Base-by-base conservation (phyloP, 176 grass and related monocot genomes). In the Phyllostachys edulis region DNA sequence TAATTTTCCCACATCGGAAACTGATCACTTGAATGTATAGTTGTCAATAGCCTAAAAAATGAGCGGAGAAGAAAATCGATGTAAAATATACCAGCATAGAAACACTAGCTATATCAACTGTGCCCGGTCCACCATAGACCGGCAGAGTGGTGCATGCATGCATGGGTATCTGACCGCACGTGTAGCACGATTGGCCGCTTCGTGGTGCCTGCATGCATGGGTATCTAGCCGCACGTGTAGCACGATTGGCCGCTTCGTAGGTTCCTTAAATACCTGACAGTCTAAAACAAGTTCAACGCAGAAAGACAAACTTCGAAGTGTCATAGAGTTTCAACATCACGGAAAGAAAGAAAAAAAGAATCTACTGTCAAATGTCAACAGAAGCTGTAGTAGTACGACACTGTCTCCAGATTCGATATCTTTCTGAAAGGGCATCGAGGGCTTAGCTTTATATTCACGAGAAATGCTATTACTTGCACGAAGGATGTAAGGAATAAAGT, bases 181-280 rank as follows among this genome's bases (percentile, higher is more conserved):
- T 90, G 88, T 77, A 78, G 71, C 78, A 90, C 78, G 84, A 78
- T 32, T 17, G 36, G 16, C 62, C 47, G 46, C n/a, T n/a, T n/a
- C 66, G 14, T 5, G 32, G 4, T 63, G 69, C 56, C n/a, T n/a
- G n/a, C n/a, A n/a, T n/a, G n/a, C n/a, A n/a, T n/a, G n/a, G n/a
- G n/a, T n/a, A n/a, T n/a, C n/a, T n/a, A n/a, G n/a, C n/a, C n/a
- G n/a, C n/a, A n/a, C n/a, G n/a, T n/a, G n/a, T n/a, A n/a, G n/a
- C n/a, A n/a, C n/a, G n/a, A n/a, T n/a, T n/a, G n/a, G n/a, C n/a
- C n/a, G n/a, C n/a, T n/a, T n/a, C n/a, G n/a, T n/a, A n/a, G n/a
- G n/a, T n/a, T n/a, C n/a, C n/a, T n/a, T n/a, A n/a, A n/a, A n/a
- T n/a, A n/a, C n/a, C n/a, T n/a, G n/a, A 16, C 4, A 49, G 32